A percentile compares a stretch with the other conserved stretches of the same genome.
These are phyloP conservation scores for Botryotinia convoluta DNA, from an alignment of 2,329 filamentous ascomycete genomes.

Conservation along the genomic window DNA sequence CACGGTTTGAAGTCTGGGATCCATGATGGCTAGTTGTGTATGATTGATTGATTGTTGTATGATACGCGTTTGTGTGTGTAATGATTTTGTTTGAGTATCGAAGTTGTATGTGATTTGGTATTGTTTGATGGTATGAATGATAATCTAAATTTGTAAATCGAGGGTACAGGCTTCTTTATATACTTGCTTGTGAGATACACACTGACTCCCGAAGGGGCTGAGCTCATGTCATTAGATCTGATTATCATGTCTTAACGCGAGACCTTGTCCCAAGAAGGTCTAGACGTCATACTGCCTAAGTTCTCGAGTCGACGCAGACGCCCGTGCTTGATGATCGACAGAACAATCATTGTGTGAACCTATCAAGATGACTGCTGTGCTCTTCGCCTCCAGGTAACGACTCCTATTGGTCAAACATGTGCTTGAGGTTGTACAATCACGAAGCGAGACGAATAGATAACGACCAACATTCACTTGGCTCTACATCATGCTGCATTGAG, in stretches of 20 bases:
- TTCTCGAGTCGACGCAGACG: not conserved
- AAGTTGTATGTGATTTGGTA: not conserved
- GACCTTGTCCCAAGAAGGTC: slow-evolving; percentile 1
- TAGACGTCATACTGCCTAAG: slow-evolving; percentile 7
- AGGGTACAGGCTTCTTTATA: not conserved
- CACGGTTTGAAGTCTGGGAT: not conserved
- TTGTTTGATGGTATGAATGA: not conserved
- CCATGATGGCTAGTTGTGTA: not conserved
- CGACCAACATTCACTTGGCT: slow-evolving; percentile 5
- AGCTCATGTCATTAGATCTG: not conserved
- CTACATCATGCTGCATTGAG: slow-evolving; percentile 1
- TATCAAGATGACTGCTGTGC: not conserved
- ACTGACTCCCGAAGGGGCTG: not conserved
- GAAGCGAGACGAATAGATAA: not conserved
- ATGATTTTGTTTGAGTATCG: not conserved
- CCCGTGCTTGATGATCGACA: slow-evolving; percentile 1
- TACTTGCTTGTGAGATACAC: not conserved
- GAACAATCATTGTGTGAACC: not conserved
- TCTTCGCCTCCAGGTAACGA: not conserved
- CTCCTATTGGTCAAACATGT: slow-evolving; percentile 1
- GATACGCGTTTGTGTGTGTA: not conserved
- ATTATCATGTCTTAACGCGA: not conserved
- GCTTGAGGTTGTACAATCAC: not conserved
- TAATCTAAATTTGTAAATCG: not conserved
- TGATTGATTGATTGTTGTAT: not conserved